Evolutionary conservation across 2,329 filamentous ascomycete species (phyloP).

Genomic region (Fusarium compactum): DNA sequence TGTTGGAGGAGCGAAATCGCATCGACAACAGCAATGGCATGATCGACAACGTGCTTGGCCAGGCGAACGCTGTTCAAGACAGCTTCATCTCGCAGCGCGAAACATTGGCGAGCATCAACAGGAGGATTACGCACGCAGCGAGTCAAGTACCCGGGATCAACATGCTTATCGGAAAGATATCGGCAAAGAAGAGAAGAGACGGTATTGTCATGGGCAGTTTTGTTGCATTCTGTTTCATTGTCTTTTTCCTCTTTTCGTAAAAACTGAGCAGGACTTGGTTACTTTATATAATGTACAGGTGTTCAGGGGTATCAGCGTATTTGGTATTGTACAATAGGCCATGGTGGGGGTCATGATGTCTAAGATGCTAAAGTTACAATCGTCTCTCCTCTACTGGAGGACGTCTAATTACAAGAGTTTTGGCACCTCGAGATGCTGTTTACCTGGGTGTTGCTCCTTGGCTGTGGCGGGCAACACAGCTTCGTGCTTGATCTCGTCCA

Average conservation of each 20-base stretch:
- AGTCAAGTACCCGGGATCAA: constrained; percentile 95
- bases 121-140: constrained; percentile 88
- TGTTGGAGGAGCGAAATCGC: constrained; percentile 87
- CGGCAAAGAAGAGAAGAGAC: constrained; percentile 93
- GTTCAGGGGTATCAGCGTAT: constrained; percentile 55
- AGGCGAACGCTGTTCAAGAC: constrained; percentile 97
- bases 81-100: constrained; percentile 89
- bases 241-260: constrained; percentile 83
- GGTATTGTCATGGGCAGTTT: constrained; percentile 93
- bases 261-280: constrained; percentile 20
- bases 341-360: constrained; percentile 44
- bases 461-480: constrained; percentile 51
- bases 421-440: constrained; percentile 48
- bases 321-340: constrained; percentile 51
- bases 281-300: constrained; percentile 47
- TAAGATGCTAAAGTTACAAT: constrained; percentile 43
- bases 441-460: constrained; percentile 51
- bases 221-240: constrained; percentile 89
- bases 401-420: constrained; percentile 45
- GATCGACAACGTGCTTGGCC: constrained; percentile 89
- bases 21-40: constrained; percentile 92
- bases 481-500: constrained; percentile 66
- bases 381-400: constrained; percentile 28
- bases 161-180: constrained; percentile 89
- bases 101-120: constrained; percentile 87